Evolutionary conservation across 495 filamentous ascomycete species (phyloP).

Genomic region (Zalerion maritima): DNA sequence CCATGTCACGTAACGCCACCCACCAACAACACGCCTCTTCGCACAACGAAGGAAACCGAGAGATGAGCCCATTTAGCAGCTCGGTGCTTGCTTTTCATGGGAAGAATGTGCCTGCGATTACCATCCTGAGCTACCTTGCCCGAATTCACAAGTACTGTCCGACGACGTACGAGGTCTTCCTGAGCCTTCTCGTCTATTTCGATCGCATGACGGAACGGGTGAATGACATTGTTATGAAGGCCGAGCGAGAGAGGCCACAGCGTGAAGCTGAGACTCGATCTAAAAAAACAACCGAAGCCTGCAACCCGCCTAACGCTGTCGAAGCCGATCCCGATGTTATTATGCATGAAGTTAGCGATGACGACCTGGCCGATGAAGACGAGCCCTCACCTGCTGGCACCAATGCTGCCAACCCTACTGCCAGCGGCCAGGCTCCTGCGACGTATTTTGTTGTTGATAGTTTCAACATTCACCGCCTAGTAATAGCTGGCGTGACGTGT

Average conservation of each 20-base stretch:
- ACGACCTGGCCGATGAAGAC: conserved; percentile 25
- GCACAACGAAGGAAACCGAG: conserved; percentile 40
- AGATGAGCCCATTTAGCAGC: conserved; percentile 63
- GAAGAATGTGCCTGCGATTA: conserved; percentile 95
- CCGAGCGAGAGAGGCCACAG: conserved; percentile 22
- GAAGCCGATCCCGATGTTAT: too few species aligned
- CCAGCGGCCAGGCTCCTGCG: conserved; percentile 35
- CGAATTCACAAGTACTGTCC: conserved; percentile 99
- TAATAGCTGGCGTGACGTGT: conserved; percentile 95
- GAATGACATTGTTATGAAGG: conserved; percentile 44
- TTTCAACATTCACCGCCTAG: conserved; percentile 95
- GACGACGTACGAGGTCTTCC: conserved; percentile 95
- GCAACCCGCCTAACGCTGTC: too few species aligned
- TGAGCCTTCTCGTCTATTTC: conserved; percentile 92
- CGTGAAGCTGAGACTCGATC: conserved; percentile 7
- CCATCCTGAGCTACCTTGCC: conserved; percentile 87
- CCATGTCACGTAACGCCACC: conserved; percentile 30
- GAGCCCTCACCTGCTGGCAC: too few species aligned
- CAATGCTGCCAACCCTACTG: conserved; percentile 12
- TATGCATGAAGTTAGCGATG: too few species aligned
- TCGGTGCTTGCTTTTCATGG: conserved; percentile 98
- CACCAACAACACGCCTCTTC: conserved; percentile 31
- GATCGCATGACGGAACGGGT: conserved; percentile 97
- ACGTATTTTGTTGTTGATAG: conserved; percentile 94
- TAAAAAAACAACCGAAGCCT: conserved; percentile 11